Conservation (phyloP, 2,329 filamentous ascomycete species). For the Coniochaeta prunicola region DNA sequence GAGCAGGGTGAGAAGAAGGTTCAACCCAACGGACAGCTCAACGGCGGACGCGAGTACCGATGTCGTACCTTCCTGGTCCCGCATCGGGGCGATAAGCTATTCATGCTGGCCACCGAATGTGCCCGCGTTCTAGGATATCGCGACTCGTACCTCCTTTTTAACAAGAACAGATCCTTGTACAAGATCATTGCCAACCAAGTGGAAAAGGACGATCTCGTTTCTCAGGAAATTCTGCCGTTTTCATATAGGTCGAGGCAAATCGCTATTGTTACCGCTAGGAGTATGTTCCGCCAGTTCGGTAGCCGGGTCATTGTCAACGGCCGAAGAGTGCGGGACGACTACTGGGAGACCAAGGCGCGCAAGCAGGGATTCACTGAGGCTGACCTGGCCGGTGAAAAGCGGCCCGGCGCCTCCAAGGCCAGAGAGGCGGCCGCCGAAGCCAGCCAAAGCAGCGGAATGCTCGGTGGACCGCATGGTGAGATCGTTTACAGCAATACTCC, state of each 20-base stretch:
- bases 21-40: constrained; percentile 69
- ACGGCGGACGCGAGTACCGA: constrained; percentile 79
- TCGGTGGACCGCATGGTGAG: constrained; percentile 69
- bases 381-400: constrained; percentile 90
- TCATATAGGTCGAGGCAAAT: constrained; percentile 98
- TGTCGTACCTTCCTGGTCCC: constrained; percentile 92
- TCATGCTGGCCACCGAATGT: constrained; percentile 98
- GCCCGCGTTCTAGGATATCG: constrained; percentile 88
- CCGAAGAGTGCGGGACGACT: constrained; percentile 88
- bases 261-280: constrained; percentile 92
- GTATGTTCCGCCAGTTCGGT: constrained; percentile 98
- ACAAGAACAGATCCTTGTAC: constrained; percentile 93
- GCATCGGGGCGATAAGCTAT: constrained; percentile 84
- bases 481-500: constrained; percentile 80
- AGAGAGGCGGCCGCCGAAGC: constrained; percentile 74
- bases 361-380: constrained; percentile 99
- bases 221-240: constrained; percentile 92
- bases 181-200: constrained; percentile 96
- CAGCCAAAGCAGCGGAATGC: constrained; percentile 48
- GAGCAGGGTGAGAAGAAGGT: constrained; percentile 94
- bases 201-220: constrained; percentile 94
- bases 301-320: constrained; percentile 89
- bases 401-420: constrained; percentile 84
- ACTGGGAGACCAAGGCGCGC: constrained; percentile 94
- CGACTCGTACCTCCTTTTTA: constrained; percentile 97